Percentiles rank a stretch among this genome's conserved stretches.
Conservation (phyloP, 2,329 filamentous ascomycete species). For the Harringtonia aguacate region DNA sequence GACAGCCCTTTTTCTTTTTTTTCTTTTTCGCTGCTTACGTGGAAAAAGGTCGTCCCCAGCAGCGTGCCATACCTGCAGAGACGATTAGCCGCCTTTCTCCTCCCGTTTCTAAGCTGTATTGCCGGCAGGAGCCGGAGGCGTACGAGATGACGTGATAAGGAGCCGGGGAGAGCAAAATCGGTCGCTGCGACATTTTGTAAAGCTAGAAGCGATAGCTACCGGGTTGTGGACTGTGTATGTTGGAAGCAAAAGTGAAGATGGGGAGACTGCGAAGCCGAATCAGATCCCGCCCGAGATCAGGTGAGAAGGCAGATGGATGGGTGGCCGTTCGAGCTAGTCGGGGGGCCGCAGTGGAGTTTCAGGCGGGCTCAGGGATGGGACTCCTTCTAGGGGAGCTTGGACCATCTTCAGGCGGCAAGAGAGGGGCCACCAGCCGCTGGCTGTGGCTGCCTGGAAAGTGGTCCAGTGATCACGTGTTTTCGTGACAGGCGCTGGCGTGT, state of each 20-base stretch:
- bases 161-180: slow-evolving; percentile 50
- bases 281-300: not conserved
- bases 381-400: not conserved
- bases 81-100: not conserved
- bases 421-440: no score
- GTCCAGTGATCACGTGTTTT: slow-evolving; percentile 9
- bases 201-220: no score
- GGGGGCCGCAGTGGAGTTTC: no score
- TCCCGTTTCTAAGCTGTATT: no score
- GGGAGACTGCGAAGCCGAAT: not conserved
- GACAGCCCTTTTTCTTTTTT: no score
- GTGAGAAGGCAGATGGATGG: no score
- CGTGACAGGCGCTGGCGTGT: slow-evolving; percentile 5
- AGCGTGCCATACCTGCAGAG: slow-evolving; percentile 68
- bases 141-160: slow-evolving; percentile 72
- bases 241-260: not conserved
- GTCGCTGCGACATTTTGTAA: slow-evolving; percentile 30
- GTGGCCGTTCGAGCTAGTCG: not conserved
- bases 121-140: slow-evolving; percentile 10
- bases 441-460: no score
- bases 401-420: no score
- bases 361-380: no score
- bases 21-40: slow-evolving; percentile 51
- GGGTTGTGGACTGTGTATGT: not conserved
- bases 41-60: slow-evolving; percentile 77